Evolutionary conservation across 2,329 filamentous ascomycete species (phyloP).

Genomic region (Cytospora leucostoma): DNA sequence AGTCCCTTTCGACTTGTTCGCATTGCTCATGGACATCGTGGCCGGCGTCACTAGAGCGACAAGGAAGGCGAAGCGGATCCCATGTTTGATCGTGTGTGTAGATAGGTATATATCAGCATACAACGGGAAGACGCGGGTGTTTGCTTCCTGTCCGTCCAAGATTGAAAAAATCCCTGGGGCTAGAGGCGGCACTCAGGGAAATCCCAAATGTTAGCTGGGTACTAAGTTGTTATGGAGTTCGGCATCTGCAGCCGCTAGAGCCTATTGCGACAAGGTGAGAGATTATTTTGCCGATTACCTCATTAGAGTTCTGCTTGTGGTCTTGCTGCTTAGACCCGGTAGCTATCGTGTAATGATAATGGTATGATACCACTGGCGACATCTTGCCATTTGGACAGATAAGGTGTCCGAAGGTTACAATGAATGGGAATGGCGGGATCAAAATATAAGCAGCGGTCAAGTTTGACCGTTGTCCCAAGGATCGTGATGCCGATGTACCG

Average conservation of each 20-base stretch:
- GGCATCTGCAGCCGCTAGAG: constrained; percentile 11
- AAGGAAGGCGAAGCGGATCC: constrained; percentile 12
- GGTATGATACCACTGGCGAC: background rate
- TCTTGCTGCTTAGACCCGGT: background rate
- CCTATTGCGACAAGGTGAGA: constrained; percentile 1
- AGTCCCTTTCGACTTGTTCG: background rate
- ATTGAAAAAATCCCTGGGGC: background rate
- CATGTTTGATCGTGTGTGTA: constrained; percentile 21
- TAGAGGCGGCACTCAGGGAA: constrained; percentile 6
- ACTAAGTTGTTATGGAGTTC: background rate
- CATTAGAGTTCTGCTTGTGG: constrained; percentile 4
- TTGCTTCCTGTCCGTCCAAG: constrained; percentile 9
- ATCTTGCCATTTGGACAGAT: constrained; percentile 16
- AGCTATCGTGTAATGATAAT: background rate
- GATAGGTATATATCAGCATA: constrained; percentile 10
- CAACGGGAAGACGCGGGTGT: constrained; percentile 19
- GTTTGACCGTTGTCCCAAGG: constrained; percentile 16
- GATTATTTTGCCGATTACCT: background rate
- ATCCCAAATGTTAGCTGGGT: constrained; percentile 5
- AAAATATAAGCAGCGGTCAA: constrained; percentile 10
- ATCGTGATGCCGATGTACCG: constrained; percentile 12
- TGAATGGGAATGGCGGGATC: background rate
- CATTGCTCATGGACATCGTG: background rate
- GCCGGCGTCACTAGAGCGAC: constrained; percentile 1
- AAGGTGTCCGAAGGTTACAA: constrained; percentile 2